Conservation (phyloP, 2,329 filamentous ascomycete species). For the Sclerotinia minor region DNA sequence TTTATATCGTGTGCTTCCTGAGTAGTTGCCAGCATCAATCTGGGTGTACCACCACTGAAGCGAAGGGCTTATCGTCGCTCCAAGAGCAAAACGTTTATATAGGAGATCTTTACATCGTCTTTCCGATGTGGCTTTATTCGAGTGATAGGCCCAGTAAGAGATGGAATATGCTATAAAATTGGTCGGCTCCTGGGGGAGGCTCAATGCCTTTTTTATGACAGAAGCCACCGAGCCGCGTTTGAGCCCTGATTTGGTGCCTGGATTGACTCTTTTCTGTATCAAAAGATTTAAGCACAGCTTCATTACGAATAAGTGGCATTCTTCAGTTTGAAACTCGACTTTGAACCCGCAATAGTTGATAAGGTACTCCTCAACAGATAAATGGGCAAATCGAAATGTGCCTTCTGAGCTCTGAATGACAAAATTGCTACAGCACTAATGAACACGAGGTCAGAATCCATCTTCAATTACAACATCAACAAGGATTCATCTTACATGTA, state of each 20-base stretch:
- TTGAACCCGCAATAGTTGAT: not conserved
- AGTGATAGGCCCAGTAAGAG: not conserved
- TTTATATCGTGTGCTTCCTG: not conserved
- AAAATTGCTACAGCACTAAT: conserved; percentile 3
- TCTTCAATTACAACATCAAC: too few relatives aligned
- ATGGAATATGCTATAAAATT: not conserved
- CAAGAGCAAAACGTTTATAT: not conserved
- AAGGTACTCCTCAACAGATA: not conserved
- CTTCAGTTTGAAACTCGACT: not conserved
- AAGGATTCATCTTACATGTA: not conserved
- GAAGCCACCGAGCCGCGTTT: not conserved
- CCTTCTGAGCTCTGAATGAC: not conserved
- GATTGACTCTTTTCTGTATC: not conserved
- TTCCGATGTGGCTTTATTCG: too few relatives aligned
- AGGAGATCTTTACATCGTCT: not conserved
- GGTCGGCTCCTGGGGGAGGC: not conserved
- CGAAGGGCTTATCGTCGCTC: not conserved
- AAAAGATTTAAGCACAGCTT: not conserved
- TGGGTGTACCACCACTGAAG: not conserved
- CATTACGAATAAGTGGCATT: not conserved
- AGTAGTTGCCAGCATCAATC: not conserved
- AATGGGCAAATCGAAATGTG: conserved; percentile 2
- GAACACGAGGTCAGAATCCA: not conserved
- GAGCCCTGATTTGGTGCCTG: not conserved
- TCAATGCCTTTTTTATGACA: not conserved